A percentile compares a stretch with the other conserved stretches of the same genome.
Evolutionary conservation across 495 filamentous ascomycete species (phyloP).

Genomic region (Daldinia decipiens): DNA sequence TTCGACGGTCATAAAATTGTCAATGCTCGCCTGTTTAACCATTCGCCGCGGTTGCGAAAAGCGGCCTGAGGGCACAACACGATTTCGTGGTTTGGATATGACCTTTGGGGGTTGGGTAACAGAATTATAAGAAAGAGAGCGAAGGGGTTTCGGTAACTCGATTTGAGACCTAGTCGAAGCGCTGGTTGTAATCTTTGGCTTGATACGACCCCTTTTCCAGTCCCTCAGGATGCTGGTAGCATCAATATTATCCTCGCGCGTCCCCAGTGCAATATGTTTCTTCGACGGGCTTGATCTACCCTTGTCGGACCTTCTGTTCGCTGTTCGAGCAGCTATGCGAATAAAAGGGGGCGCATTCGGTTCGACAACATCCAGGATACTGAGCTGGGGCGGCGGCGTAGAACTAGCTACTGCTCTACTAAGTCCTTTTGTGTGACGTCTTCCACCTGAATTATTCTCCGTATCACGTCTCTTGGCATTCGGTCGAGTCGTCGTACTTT

Average conservation of each 20-base stretch:
- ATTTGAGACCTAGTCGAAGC: neutral
- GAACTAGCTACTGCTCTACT: slow-evolving; percentile 13
- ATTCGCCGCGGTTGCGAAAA: slow-evolving; percentile 42
- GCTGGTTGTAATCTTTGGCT: slow-evolving; percentile 51
- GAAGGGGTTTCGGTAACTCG: slow-evolving; percentile 43
- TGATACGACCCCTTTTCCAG: slow-evolving; percentile 80
- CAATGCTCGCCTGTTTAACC: slow-evolving; percentile 50
- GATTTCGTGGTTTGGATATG: slow-evolving; percentile 23
- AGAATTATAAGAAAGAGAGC: slow-evolving; percentile 49
- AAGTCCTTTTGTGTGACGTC: slow-evolving; percentile 19
- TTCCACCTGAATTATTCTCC: slow-evolving; percentile 6
- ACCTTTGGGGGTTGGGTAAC: slow-evolving; percentile 29
- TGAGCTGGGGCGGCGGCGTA: slow-evolving; percentile 57
- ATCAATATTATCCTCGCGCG: slow-evolving; percentile 77
- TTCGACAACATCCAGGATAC: slow-evolving; percentile 77
- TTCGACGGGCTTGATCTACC: slow-evolving; percentile 78
- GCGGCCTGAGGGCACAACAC: slow-evolving; percentile 18
- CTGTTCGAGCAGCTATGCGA: slow-evolving; percentile 78
- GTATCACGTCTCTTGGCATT: slow-evolving; percentile 7
- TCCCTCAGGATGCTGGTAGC: slow-evolving; percentile 71
- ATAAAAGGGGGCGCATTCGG: slow-evolving; percentile 75
- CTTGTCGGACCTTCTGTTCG: slow-evolving; percentile 66
- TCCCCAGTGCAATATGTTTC: slow-evolving; percentile 80
- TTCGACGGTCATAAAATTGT: slow-evolving; percentile 46
- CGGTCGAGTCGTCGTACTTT: slow-evolving; percentile 28